phyloP scores from a whole-genome alignment of 345 rosid genomes.

The Eucalyptus cladocalyx region DNA sequence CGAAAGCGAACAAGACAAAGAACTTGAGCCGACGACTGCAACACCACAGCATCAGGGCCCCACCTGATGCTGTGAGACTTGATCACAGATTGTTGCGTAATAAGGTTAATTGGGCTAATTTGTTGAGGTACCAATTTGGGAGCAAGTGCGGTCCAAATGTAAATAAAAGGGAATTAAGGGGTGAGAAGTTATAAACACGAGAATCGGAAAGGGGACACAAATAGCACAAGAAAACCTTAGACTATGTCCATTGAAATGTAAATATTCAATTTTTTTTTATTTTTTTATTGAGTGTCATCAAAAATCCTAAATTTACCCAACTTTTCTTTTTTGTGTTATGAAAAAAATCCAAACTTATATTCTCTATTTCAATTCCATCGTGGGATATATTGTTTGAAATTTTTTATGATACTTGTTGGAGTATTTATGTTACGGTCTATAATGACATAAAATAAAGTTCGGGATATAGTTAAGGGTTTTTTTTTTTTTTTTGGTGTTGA shows the following conservation, averaged over 20 bases:
- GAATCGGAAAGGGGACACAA: not conserved
- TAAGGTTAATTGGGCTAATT: not conserved
- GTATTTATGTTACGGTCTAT: too few species aligned
- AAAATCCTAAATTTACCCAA: not conserved
- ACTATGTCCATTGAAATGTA: not conserved
- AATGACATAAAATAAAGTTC: not conserved
- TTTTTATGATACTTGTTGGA: too few species aligned
- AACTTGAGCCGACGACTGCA: accelerated
- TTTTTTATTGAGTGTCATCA: accelerated
- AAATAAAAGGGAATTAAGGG: not conserved
- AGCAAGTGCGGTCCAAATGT: not conserved
- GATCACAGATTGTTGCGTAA: not conserved
- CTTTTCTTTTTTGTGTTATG: too few species aligned
- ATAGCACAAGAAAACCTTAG: not conserved
- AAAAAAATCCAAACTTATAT: not conserved
- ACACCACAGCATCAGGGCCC: not conserved
- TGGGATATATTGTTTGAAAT: accelerated
- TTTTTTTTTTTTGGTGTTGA: too few species aligned
- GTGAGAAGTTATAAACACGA: not conserved
- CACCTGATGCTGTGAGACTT: not conserved
- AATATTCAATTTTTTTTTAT: too few species aligned
- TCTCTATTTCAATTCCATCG: too few species aligned
- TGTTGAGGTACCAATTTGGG: not conserved
- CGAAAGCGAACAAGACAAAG: not conserved
- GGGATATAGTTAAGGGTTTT: not conserved